Evolutionary conservation across 176 grass and related monocot genomes (phyloP).

Genomic region (Carex scoparia): DNA sequence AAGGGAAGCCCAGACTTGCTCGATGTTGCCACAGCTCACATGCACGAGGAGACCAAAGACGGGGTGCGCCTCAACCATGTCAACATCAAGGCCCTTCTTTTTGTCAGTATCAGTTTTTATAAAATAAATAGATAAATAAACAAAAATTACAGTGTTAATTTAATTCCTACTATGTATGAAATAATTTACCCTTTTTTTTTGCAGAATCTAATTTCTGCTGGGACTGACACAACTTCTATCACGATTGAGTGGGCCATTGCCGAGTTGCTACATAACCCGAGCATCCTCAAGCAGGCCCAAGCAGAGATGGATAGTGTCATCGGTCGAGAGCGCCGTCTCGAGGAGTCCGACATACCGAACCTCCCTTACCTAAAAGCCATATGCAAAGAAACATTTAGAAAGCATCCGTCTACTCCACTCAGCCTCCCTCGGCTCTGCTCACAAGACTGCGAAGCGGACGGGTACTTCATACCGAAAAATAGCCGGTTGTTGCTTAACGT

Average conservation of each 20-base stretch:
- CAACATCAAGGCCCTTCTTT: slow-evolving; percentile 33
- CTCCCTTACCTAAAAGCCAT: slow-evolving; percentile 32
- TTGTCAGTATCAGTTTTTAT: not conserved
- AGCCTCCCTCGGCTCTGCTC: slow-evolving; percentile 13
- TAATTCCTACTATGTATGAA: not conserved
- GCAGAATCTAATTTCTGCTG: slow-evolving; percentile 34
- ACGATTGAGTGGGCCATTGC: slow-evolving; percentile 32
- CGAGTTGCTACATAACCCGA: slow-evolving; percentile 29
- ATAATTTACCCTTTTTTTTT: not conserved
- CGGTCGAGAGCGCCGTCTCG: slow-evolving; percentile 8
- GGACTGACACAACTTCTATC: slow-evolving; percentile 28
- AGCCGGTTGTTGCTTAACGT: slow-evolving; percentile 27
- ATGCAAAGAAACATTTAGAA: slow-evolving; percentile 35
- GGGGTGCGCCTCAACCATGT: slow-evolving; percentile 15
- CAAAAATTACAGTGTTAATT: not conserved
- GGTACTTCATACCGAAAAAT: slow-evolving; percentile 23
- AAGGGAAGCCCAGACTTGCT: slow-evolving; percentile 24
- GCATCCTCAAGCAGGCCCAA: slow-evolving; percentile 22
- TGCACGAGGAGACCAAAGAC: not conserved
- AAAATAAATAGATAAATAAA: not conserved
- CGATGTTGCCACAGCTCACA: not conserved
- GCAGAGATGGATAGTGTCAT: slow-evolving; percentile 23
- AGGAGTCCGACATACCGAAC: slow-evolving; percentile 24
- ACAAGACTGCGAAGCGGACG: slow-evolving; percentile 17
- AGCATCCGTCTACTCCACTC: slow-evolving; percentile 34